These are phyloP conservation scores for Helianthus annuus DNA, from an alignment of 129 eudicot species.

Conservation along the genomic window DNA sequence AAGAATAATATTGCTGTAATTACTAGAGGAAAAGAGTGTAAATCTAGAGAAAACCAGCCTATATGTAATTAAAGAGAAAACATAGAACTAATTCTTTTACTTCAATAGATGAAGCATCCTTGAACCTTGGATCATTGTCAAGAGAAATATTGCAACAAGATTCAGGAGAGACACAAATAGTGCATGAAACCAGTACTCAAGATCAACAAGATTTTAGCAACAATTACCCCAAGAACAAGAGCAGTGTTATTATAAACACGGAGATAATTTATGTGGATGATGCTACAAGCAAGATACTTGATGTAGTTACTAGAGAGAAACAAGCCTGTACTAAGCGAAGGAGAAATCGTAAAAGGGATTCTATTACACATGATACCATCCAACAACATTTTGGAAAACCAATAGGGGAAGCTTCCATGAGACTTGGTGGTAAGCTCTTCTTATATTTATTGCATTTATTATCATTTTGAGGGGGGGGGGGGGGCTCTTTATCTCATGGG, in stretches of 20 bases:
- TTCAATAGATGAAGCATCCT: no score
- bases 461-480: no score
- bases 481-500: no score
- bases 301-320: neutral
- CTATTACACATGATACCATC: neutral
- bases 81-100: no score
- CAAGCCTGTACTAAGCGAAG: neutral
- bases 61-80: no score
- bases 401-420: neutral
- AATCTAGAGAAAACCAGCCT: no score
- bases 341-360: conserved; percentile 9
- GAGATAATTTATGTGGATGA: neutral
- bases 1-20: no score
- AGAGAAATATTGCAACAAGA: neutral
- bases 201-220: neutral
- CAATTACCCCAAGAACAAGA: neutral
- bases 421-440: neutral
- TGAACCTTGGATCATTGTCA: no score
- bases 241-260: neutral
- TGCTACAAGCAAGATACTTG: neutral
- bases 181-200: neutral
- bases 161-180: neutral
- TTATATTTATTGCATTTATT: neutral
- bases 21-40: no score
- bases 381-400: conserved; percentile 5